These are phyloP conservation scores for Lichtheimia ornata DNA, from an alignment of 371 early-diverging fungal species.

Conservation along the genomic window DNA sequence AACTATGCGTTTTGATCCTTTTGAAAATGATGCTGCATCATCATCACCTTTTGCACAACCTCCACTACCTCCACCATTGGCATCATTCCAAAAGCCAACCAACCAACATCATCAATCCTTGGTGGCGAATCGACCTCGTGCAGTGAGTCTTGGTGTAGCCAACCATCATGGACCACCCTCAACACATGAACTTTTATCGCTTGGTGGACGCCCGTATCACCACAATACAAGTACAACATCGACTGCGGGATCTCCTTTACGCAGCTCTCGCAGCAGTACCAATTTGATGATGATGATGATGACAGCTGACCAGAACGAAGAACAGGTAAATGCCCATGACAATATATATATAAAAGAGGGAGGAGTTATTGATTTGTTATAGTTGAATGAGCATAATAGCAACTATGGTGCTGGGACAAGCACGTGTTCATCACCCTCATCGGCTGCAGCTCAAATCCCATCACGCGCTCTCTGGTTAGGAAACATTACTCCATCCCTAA, in stretches of 20 bases:
- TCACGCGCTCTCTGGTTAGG: conserved; percentile 93
- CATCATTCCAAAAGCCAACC: too few relatives aligned
- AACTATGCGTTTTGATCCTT: conserved; percentile 14
- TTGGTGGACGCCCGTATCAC: too few relatives aligned
- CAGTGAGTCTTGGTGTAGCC: conserved; percentile 25
- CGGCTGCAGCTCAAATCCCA: conserved; percentile 41
- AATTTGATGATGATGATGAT: conserved; percentile 3
- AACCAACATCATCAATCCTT: too few relatives aligned
- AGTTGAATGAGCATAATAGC: too few relatives aligned
- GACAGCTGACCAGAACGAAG: too few relatives aligned
- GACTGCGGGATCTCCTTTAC: neutral
- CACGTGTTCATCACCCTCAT: conserved; percentile 16
- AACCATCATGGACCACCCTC: conserved; percentile 5
- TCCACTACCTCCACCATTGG: neutral
- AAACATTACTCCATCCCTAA: conserved; percentile 81
- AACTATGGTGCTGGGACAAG: neutral
- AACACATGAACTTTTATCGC: too few relatives aligned
- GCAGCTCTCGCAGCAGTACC: conserved; percentile 12
- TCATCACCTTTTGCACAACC: conserved; percentile 12
- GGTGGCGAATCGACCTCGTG: conserved; percentile 13
- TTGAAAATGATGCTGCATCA: conserved; percentile 7
- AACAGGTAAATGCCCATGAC: too few relatives aligned
- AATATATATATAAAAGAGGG: too few relatives aligned
- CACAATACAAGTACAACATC: conserved; percentile 1
- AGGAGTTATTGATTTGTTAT: too few relatives aligned